Evolutionary conservation across 345 rosid genomes (phyloP), one percentile per base, ranked within the genome.

Genomic region (Citrus mangshanensis): DNA sequence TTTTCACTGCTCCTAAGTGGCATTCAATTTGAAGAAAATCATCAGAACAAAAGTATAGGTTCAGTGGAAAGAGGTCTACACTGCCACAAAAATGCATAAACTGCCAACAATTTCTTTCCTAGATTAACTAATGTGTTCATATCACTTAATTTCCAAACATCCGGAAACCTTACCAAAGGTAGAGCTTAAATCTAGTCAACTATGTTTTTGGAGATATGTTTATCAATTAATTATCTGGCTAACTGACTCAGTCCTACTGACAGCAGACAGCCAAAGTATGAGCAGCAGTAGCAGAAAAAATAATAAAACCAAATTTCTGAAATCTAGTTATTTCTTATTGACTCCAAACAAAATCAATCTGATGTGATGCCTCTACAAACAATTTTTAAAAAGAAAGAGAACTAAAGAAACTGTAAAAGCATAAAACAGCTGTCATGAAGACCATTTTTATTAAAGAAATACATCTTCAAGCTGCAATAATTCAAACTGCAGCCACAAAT

Each of bases 1-100:
- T 51, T 42, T 25, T 69, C 73, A 69, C 34, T 8, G 22, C 27
- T 69, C 46, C 25, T 9, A 69, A 30, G 30, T 40, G 22, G 46
- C 14, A 68, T n/a, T 13, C 28, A 42, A n/a, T 40, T 13, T n/a
- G 30, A 69, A 42, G 34, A 34, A 65, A 35, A 42, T 42, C 22
- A 42, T 69, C 34, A 42, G 32, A 42, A 69, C 27, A 69, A 24
- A 40, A 69, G 16, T 6, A 42, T 24, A n/a, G 0, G 54, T 12
- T 42, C 56, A 42, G 72, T 69, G 18, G 16, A 71, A 71, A 71
- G 5, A 30, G 27, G 18, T 9, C 62, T 54, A 19, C 13, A 18
- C 24, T 28, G 16, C 74, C 62, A 51, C 61, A 70, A 70, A 59
- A 38, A 71, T 54, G 42, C 74, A 71, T 27, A 54, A 54, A 71